Conservation (phyloP, 1,284 basidiomycete genomes). For the Mycosarcoma maydis region DNA sequence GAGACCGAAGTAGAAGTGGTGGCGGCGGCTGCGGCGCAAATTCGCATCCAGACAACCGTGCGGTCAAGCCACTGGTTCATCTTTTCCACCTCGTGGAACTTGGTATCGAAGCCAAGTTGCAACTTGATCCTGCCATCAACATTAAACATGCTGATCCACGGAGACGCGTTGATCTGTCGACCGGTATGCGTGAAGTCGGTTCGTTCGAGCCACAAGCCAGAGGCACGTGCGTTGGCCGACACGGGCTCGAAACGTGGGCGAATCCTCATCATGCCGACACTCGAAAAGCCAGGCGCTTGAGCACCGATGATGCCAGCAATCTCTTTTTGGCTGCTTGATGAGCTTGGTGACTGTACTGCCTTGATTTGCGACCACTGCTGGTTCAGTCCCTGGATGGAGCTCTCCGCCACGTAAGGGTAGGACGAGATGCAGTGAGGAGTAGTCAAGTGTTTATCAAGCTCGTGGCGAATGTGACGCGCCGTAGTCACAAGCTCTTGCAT, state of each 20-base stretch:
- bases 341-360: background rate
- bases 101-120: constrained; percentile 34
- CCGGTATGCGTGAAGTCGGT: constrained; percentile 18
- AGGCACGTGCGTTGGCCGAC: constrained; percentile 1
- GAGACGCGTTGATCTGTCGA: constrained; percentile 40
- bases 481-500: constrained; percentile 8
- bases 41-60: constrained; percentile 15
- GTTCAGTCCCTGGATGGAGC: constrained; percentile 2
- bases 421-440: constrained; percentile 27
- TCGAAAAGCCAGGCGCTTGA: constrained; percentile 35
- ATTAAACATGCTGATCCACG: constrained; percentile 39
- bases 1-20: background rate
- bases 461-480: constrained; percentile 5
- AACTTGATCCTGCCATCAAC: constrained; percentile 33
- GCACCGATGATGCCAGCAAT: constrained; percentile 21
- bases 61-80: constrained; percentile 22
- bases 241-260: constrained; percentile 13
- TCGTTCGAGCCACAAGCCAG: constrained; percentile 23
- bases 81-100: constrained; percentile 28
- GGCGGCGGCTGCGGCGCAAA: constrained; percentile 20
- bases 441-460: constrained; percentile 20
- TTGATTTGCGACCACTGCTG: constrained; percentile 17
- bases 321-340: background rate
- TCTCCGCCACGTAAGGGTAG: background rate
- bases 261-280: constrained; percentile 4